Evolutionary conservation across 305 asterid species (phyloP).

Genomic region (Fraxinus sp.): DNA sequence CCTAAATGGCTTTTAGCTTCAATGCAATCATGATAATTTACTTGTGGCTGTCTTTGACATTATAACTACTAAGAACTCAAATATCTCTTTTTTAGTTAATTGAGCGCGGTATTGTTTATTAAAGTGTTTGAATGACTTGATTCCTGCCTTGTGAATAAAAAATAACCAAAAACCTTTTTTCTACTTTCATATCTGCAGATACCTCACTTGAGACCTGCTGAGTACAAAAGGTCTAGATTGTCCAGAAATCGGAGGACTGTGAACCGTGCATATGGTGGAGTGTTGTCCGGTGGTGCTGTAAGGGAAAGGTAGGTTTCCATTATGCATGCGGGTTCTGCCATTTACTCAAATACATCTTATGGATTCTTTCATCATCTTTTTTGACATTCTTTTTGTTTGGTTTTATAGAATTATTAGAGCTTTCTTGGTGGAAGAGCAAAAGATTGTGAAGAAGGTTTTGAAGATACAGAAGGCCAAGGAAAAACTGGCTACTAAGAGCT

Average conservation of each 20-base stretch:
- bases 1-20: neutral
- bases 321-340: neutral
- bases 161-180: neutral
- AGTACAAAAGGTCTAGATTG: conserved; percentile 17
- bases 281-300: conserved; percentile 20
- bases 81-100: neutral
- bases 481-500: neutral
- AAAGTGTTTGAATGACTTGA: neutral
- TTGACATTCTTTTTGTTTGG: neutral
- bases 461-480: neutral
- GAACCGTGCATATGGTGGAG: conserved; percentile 21
- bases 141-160: neutral
- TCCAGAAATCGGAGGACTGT: conserved; percentile 22
- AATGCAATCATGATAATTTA: neutral
- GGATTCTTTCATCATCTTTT: neutral
- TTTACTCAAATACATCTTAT: neutral
- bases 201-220: conserved; percentile 24
- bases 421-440: neutral
- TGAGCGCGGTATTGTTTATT: neutral
- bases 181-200: neutral
- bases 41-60: neutral
- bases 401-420: neutral
- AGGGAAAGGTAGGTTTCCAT: neutral
- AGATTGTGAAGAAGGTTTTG: neutral
- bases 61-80: neutral